These are phyloP conservation scores for Trichosporon sp. DNA, from an alignment of 1,284 basidiomycete genomes.

Conservation along the genomic window DNA sequence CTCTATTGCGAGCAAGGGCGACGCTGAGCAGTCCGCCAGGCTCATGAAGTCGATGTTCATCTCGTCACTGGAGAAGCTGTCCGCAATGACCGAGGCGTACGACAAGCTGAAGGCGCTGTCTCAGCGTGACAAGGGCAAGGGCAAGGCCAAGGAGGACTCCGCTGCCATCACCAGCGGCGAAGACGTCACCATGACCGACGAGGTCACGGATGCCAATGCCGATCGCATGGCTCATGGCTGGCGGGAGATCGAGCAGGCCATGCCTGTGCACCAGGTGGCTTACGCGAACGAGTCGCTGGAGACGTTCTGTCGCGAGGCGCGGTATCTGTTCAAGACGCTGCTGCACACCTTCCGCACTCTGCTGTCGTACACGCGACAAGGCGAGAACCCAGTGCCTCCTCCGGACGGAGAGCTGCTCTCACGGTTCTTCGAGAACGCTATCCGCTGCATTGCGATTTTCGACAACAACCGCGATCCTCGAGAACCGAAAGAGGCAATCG, in stretches of 20 bases:
- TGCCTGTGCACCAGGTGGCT: slow-evolving; percentile 68
- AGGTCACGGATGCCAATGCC: slow-evolving; percentile 26
- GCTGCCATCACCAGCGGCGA: slow-evolving; percentile 2
- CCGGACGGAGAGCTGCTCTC: slow-evolving; percentile 79
- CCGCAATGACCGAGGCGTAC: slow-evolving; percentile 68
- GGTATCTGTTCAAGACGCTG: slow-evolving; percentile 80
- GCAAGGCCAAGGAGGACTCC: slow-evolving; percentile 40
- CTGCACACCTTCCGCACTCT: slow-evolving; percentile 85
- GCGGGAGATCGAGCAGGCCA: slow-evolving; percentile 67
- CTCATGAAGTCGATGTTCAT: slow-evolving; percentile 74
- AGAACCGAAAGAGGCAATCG: slow-evolving; percentile 82
- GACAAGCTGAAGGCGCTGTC: slow-evolving; percentile 46
- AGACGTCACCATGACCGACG: slow-evolving; percentile 21
- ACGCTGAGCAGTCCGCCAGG: slow-evolving; percentile 61
- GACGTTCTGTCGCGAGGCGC: slow-evolving; percentile 68
- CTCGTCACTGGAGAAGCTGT: slow-evolving; percentile 79
- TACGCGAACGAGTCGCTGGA: slow-evolving; percentile 74
- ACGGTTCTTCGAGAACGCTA: slow-evolving; percentile 77
- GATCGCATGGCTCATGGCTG: slow-evolving; percentile 45
- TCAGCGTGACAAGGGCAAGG: slow-evolving; percentile 42
- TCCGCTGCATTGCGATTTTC: slow-evolving; percentile 80
- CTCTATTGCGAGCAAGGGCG: slow-evolving; percentile 69
- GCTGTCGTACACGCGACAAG: slow-evolving; percentile 71
- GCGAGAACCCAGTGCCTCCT: slow-evolving; percentile 65
- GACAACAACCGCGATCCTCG: slow-evolving; percentile 66